These are phyloP conservation scores for Vachellia collinsii DNA, from an alignment of 306 rosid genomes.

Conservation along the genomic window DNA sequence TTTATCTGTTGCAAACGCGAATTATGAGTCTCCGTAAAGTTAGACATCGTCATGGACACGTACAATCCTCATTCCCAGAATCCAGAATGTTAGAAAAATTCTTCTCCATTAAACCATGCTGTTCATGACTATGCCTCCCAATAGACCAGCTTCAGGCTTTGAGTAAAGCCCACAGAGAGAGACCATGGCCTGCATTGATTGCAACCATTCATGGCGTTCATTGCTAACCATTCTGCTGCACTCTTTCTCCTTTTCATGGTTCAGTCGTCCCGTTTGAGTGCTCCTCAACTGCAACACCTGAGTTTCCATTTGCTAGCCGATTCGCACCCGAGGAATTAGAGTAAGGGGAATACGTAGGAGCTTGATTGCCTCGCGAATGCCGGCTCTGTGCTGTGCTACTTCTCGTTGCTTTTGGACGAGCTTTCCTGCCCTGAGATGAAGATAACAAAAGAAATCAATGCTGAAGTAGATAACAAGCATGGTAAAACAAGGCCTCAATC, in stretches of 20 bases:
- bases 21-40: neutral
- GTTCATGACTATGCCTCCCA: constrained; percentile 6
- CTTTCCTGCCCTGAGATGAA: constrained; percentile 86
- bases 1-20: neutral
- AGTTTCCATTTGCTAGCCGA: constrained; percentile 77
- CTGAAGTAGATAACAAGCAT: constrained; percentile 4
- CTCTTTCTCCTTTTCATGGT: constrained; percentile 44
- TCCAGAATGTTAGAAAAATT: neutral
- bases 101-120: constrained; percentile 9
- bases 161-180: constrained; percentile 2
- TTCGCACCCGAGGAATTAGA: constrained; percentile 57
- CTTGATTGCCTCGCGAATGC: constrained; percentile 68
- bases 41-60: constrained; percentile 18
- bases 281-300: constrained; percentile 69
- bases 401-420: constrained; percentile 89
- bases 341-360: constrained; percentile 61
- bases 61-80: neutral
- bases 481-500: neutral
- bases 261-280: constrained; percentile 70
- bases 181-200: neutral
- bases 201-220: neutral
- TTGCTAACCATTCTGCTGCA: constrained; percentile 23
- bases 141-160: constrained; percentile 25
- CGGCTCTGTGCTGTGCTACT: constrained; percentile 86
- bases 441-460: neutral